Conservation (phyloP, 2,329 filamentous ascomycete species). For the Fusarium liriodendri region DNA sequence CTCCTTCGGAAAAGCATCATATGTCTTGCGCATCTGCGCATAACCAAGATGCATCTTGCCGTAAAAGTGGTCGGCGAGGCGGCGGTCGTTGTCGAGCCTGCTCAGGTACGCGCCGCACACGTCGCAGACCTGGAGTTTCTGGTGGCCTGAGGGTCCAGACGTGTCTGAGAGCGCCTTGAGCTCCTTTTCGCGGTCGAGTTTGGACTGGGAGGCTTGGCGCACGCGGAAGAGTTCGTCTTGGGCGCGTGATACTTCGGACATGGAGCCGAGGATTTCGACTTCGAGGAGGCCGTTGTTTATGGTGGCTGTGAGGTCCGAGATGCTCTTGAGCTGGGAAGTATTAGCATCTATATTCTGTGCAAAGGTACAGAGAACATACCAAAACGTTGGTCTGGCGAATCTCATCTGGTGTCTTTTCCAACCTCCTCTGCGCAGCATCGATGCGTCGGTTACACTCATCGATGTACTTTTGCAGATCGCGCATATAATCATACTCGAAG, state of each 20-base stretch:
- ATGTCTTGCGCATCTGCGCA: constrained; percentile 96
- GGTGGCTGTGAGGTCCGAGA: constrained; percentile 81
- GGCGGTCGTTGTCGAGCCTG: constrained; percentile 91
- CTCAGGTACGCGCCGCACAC: constrained; percentile 96
- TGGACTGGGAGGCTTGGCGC: constrained; percentile 81
- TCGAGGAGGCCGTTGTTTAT: constrained; percentile 88
- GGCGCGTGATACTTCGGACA: constrained; percentile 82
- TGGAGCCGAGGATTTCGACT: constrained; percentile 85
- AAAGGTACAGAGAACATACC: constrained; percentile 50
- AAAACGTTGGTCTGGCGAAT: constrained; percentile 94
- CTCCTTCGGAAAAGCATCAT: constrained; percentile 87
- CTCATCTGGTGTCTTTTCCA: constrained; percentile 98
- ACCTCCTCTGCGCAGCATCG: constrained; percentile 84
- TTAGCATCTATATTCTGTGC: constrained; percentile 15
- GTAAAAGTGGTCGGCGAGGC: constrained; percentile 97
- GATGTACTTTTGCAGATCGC: constrained; percentile 96
- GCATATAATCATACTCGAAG: constrained; percentile 97
- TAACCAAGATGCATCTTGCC: constrained; percentile 99
- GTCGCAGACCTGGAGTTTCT: constrained; percentile 98
- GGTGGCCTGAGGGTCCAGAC: constrained; percentile 90
- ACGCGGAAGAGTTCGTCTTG: constrained; percentile 91
- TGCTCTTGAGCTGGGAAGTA: constrained; percentile 73
- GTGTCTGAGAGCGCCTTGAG: constrained; percentile 93
- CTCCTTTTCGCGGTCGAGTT: constrained; percentile 86
- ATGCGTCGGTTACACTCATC: constrained; percentile 96